Evolutionary conservation across 208 protist genomes (phyloP), one percentile per base, ranked within the genome.

Genomic region (Acanthamoeba divionensis): DNA sequence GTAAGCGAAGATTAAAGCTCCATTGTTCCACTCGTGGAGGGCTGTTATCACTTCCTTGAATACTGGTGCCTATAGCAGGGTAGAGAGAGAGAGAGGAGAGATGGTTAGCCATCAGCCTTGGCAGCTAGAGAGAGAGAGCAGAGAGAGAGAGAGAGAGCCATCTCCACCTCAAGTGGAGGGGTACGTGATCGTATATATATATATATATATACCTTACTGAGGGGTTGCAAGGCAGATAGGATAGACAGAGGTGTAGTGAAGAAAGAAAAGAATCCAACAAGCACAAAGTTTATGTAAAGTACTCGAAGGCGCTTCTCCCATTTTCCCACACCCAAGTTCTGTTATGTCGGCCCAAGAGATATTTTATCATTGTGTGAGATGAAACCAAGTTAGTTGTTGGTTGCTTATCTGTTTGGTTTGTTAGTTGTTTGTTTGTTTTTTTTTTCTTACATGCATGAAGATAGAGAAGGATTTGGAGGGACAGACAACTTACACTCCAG

Each of bases 241-340:
- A 87, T 87, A 36, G 77, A 87, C 5, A 87, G 52, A 38, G 77
- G 77, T 24, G 77, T 87, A 13, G 77, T 87, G 54, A 87, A 87
- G 33, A 87, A 87, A n/a, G 77, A 67, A 36, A 87, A 66, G 55
- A 87, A 87, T 21, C 45, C 26, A 15, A 87, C 33, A 44, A 87
- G 77, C 47, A 44, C 52, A 24, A 87, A 44, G 38, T 87, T 87
- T 50, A 87, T 57, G 55, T 67, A 87, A 44, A 66, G 5, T 10
- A 87, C 52, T n/a, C 77, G 77, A 31, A 87, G 33, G 8, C 77
- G 77, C 38, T 87, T 62, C 54, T 87, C 77, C 77, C 77, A 87
- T 38, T 87, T 87, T 50, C 77, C 77, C 8, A 87, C 33, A 2
- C 77, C 77, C 77, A 87, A 44, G 52, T 87, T 87, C 77, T 87